phyloP scores from a whole-genome alignment of 2,329 filamentous ascomycete genomes.

The Pleurostoma richardsiae region DNA sequence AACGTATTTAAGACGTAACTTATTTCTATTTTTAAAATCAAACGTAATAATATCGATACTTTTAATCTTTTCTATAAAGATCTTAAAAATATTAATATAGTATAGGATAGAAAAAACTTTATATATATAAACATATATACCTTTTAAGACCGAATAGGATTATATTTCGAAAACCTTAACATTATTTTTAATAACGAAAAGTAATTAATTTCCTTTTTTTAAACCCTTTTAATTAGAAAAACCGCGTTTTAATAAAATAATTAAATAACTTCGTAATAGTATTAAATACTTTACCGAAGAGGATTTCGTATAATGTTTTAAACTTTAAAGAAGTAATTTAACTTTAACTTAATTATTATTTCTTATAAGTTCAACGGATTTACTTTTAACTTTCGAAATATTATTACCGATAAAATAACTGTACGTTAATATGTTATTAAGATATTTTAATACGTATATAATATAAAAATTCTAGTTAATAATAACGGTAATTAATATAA shows the following conservation, averaged over 20 bases:
- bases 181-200: neutral
- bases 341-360: too few relatives aligned
- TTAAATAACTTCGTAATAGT: neutral
- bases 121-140: neutral
- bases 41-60: too few relatives aligned
- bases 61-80: neutral
- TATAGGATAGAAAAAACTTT: neutral
- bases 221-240: constrained; percentile 1
- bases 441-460: too few relatives aligned
- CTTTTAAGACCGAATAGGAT: neutral
- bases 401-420: too few relatives aligned
- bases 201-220: constrained; percentile 3
- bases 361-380: too few relatives aligned
- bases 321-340: neutral
- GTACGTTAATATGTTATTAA: too few relatives aligned
- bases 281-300: neutral
- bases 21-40: too few relatives aligned
- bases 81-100: neutral
- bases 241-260: neutral
- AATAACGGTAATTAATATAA: too few relatives aligned
- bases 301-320: neutral
- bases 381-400: too few relatives aligned
- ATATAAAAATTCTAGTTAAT: too few relatives aligned
- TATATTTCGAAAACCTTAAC: constrained; percentile 9
- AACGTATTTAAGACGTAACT: too few relatives aligned